Percentiles rank a stretch among this genome's conserved stretches.
These are phyloP conservation scores for Lepraria neglecta DNA, from an alignment of 495 filamentous ascomycete species.

Conservation along the genomic window DNA sequence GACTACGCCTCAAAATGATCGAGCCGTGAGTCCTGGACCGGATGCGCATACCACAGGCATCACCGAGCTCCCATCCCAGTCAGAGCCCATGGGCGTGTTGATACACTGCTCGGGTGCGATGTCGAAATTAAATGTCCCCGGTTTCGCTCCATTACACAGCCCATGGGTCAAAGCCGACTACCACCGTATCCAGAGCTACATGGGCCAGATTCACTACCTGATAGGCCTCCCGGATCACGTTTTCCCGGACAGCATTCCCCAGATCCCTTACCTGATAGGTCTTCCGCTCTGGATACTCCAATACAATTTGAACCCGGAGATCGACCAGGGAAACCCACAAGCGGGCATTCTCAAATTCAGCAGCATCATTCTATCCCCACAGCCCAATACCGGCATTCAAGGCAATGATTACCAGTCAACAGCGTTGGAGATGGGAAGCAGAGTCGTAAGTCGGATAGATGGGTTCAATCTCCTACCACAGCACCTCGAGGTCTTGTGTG, in stretches of 20 bases:
- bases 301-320: neutral
- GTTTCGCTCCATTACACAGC: neutral
- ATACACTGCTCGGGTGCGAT: neutral
- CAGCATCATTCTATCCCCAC: too few species aligned
- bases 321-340: neutral
- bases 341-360: neutral
- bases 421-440: neutral
- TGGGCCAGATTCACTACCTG: too few species aligned
- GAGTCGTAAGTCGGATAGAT: neutral
- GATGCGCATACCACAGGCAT: neutral
- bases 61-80: neutral
- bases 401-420: neutral
- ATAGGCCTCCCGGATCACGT: too few species aligned
- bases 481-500: conserved; percentile 6
- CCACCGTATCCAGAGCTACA: neutral
- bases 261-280: neutral
- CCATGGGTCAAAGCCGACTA: neutral
- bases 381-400: neutral
- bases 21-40: neutral
- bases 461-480: neutral
- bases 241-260: neutral
- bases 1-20: too few species aligned
- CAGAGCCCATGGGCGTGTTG: neutral
- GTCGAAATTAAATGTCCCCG: too few species aligned
- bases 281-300: conserved; percentile 13